Base-by-base conservation (phyloP, 2,329 filamentous ascomycete species). In the Monosporascus ibericus region DNA sequence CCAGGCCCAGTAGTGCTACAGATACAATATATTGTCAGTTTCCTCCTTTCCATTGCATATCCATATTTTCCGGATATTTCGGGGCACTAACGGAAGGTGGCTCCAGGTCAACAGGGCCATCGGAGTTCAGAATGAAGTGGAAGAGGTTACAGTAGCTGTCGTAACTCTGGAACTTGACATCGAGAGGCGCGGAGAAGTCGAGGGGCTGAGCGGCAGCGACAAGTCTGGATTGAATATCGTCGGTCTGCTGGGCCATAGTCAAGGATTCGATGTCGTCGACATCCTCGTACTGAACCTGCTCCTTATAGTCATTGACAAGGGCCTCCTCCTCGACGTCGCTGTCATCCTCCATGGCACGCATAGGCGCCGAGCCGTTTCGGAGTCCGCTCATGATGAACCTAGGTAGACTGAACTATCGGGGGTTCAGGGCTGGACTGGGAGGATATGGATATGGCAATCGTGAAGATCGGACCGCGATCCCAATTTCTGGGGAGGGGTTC, bases 141-240 rank as follows among this genome's bases (percentile, higher is more conserved):
- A 99, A 99, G 65, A 99, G 79, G 74, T 90, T 96, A 86, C 94
- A 99, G 82, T 99, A 99, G 71, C 90, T 90, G 77, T 99, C 94
- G 80, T 99, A 99, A 78, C 92, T 96, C 72, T 90, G 87, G 77
- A 97, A 96, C 78, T 97, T 97, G 72, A 90, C 89, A 74, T 97
- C 94, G 52, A 99, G 82, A 36, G 92, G 90, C 47, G 94, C 94
- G 68, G 94, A 91, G 74, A 95, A 97, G 71, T 99, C 94, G 61
- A 99, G 81, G 49, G 94, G 94, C 67, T 94, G 92, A 59, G 94
- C 94, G 55, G 94, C 94, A 60, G 92, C 90, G 60, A 86, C 86
- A 58, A 99, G 81, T 71, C 94, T 88, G 58, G 90, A 87, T 76
- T 97, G 92, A 66, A 99, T 90, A 69, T 97, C 94, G 72, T 95